These are phyloP conservation scores for Persicaria tinctoria DNA, from an alignment of 148 eudicot genomes.

Conservation along the genomic window DNA sequence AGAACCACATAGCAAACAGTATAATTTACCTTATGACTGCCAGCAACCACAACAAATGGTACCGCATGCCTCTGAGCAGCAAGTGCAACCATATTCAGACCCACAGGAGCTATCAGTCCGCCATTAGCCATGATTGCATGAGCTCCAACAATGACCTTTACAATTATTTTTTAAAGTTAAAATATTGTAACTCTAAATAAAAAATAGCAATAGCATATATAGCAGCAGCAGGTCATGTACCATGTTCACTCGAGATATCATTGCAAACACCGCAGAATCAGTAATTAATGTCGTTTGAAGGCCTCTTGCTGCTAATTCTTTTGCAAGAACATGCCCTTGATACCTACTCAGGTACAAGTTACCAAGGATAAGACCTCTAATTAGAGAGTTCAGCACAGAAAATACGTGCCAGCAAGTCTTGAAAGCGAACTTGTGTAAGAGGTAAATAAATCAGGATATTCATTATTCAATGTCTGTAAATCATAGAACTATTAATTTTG, in stretches of 20 bases:
- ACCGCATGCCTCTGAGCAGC: slow-evolving; percentile 99
- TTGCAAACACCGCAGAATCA: slow-evolving; percentile 97
- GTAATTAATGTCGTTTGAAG: slow-evolving; percentile 92
- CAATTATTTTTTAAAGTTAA: not conserved
- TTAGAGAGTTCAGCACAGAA: not conserved
- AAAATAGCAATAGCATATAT: not conserved
- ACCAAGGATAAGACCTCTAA: not conserved
- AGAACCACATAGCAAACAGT: not conserved
- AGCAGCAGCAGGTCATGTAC: slow-evolving; percentile 25
- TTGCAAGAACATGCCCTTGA: slow-evolving; percentile 93
- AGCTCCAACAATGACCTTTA: slow-evolving; percentile 97
- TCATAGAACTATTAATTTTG: not conserved
- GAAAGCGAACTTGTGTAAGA: not conserved
- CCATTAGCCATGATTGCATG: slow-evolving; percentile 99
- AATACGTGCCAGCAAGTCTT: not conserved
- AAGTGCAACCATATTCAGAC: slow-evolving; percentile 95
- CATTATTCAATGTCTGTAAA: too few relatives aligned
- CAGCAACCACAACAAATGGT: slow-evolving; percentile 97
- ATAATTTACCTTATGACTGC: slow-evolving; percentile 75
- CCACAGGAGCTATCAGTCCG: slow-evolving; percentile 93
- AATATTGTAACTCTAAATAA: not conserved
- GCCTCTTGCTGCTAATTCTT: slow-evolving; percentile 83
- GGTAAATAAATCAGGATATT: not conserved
- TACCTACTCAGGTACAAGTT: slow-evolving; percentile 37
- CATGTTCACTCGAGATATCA: slow-evolving; percentile 99